Evolutionary conservation across 495 filamentous ascomycete genomes (phyloP), one percentile per base, ranked within the genome.

Genomic region (Darksidea phi): DNA sequence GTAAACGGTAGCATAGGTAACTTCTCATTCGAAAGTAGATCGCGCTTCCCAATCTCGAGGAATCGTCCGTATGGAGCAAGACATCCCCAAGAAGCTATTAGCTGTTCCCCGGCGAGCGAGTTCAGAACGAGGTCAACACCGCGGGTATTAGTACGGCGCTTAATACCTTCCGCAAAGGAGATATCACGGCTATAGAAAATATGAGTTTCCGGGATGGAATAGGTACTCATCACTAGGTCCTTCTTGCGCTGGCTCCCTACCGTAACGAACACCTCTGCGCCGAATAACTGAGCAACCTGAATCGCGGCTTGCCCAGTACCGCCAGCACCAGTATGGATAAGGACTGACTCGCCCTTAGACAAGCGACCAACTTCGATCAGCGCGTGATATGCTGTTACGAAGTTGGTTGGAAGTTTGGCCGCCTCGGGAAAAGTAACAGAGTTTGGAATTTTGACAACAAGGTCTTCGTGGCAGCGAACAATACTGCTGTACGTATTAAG

Each of bases 111-210:
- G 0, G 70, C 59, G 8, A 80, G 54, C 1, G 82, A 84, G 69
- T 88, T 88, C 13, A 89, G 66, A 5, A 88, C 71, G 0, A 89
- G 77, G 65, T 89, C 86, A 0, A 88, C 82, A 0, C 87, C 86
- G 1, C 74, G 62, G 7, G 75, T 76, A 6, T 71, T 61, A 0
- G 86, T 89, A 0, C 72, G 72, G 28, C 69, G 67, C 41, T 69
- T 74, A 26, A 89, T 69, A 1, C 73, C 78, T 12, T 73, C 52
- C 8, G 73, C 77, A 55, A 88, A 63, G 32, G 42, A 50, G 1
- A 15, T 21, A 34, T 60, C 57, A 3, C 55, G 32, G 28, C 32
- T 47, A 17, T 38, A 59, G 50, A 66, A 57, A 11, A 66, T 66
- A 17, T 66, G 57, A n/a, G 36, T 41, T 34, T 56, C 58, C 2